Evolutionary conservation across 116 monocot species (phyloP), one percentile per base, ranked within the genome.

Genomic region (Thalassia testudinum): DNA sequence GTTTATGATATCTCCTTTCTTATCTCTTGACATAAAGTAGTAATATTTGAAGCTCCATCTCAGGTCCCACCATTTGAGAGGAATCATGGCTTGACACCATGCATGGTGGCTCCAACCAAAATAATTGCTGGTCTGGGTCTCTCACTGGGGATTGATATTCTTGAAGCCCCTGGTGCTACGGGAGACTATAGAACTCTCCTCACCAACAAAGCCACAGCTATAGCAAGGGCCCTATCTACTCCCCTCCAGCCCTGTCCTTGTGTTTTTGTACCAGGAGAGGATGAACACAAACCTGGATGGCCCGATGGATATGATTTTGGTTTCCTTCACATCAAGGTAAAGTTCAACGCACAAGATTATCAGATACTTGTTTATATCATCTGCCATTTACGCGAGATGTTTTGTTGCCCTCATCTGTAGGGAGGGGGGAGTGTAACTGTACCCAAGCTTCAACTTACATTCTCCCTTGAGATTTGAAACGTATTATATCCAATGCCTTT

Each of bases 101-200:
- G 95, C 62, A 97, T 97, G 95, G 95, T 97, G 20, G 95, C 89
- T 63, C 95, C 95, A 28, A 97, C 95, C 24, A 97, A 97, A 66
- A 97, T 88, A 43, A 97, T 97, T 59, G 95, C 95, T 40, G 95
- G 95, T 18, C 61, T 97, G 48, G 95, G 95, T 53, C 67, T 97
- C 0, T 97, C 89, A 49, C 58, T 97, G 24, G 89, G 85, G 37
- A 75, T 97, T 45, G 95, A 88, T 58, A 97, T 97, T 45, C 89
- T 97, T 57, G 85, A 97, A 75, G 89, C 89, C 48, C 81, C 85
- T 42, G 95, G 95, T 54, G 95, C 95, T 49, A 97, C 89, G 42
- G 89, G 89, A 63, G 95, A 97, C 68, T 88, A 88, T 57, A 70
- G 85, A 49, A 88, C 95, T 21, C 72, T 85, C 0, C 52, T 97